Base-by-base conservation (phyloP, 768 basidiomycete genomes). In the Dictyophora rubrovolvata region DNA sequence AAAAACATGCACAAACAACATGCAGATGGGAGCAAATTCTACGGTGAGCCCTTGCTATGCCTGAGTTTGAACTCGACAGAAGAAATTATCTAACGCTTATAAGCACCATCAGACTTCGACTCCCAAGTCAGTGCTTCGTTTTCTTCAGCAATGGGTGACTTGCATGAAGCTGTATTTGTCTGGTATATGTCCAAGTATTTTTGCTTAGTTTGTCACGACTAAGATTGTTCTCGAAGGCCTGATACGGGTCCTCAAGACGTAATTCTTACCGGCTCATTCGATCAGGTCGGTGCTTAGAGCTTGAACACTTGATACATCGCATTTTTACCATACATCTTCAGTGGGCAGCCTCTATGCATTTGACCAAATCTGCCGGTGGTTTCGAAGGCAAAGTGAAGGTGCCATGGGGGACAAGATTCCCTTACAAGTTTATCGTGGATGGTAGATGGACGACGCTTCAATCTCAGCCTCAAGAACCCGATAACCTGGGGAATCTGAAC, bases 401-500 rank as follows among this genome's bases (percentile, higher is more conserved):
- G 33, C 84, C 85, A 1, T 88, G 80, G 80, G 80, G 75, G 51
- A 67, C 79, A 53, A 85, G 81, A 65, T 72, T 87, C 59, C 65
- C 73, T 7, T 92, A 86, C 80, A 92, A 92, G 71, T 92, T 82
- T 67, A 74, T 90, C 67, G 87, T 91, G 55, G 89, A 92, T 67
- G 84, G 83, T 36, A 65, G 70, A 60, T 91, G 87, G 88, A 64
- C 73, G 52, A 74, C 77, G 51, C 75, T 76, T 51, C 74, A 77
- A 36, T 75, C 76, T 60, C 75, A 76, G 59, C 82, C 84, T 6
- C 81, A 80, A 55, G 86, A 87, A 69, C 66, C 71, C 1, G 87
- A 90, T 65, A 67, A 69, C 9, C 70, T 72, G 20, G 88, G 87
- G 16, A 86, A 85, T 69, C 67, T 83, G 18, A 92, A 92, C 70